A percentile compares a stretch with the other conserved stretches of the same genome.
These are phyloP conservation scores for Beauveria bassiana DNA, from an alignment of 2,329 filamentous ascomycete genomes.

Conservation along the genomic window DNA sequence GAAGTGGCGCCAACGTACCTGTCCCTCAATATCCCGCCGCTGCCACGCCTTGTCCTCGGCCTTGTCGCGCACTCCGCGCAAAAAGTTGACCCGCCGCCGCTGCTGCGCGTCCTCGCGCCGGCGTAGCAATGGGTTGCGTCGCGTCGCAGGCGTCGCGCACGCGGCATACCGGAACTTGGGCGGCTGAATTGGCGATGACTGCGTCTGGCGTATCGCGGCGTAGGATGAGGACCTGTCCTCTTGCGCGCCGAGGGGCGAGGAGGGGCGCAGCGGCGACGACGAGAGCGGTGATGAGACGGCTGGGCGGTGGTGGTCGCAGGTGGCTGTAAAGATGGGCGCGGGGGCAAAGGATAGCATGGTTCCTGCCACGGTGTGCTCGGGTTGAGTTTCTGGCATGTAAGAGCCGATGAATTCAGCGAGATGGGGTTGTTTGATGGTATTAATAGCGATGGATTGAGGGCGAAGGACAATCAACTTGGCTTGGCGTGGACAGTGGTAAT, in stretches of 20 bases:
- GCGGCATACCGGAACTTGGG: conserved; percentile 43
- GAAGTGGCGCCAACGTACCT: conserved; percentile 21
- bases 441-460: not conserved
- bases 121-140: conserved; percentile 55
- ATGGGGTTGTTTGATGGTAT: not conserved
- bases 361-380: conserved; percentile 10
- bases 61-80: conserved; percentile 57
- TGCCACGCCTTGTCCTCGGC: conserved; percentile 53
- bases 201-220: conserved; percentile 30
- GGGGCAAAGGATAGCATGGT: conserved; percentile 36
- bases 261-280: conserved; percentile 49
- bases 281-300: conserved; percentile 48
- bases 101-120: conserved; percentile 56
- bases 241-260: conserved; percentile 37
- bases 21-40: conserved; percentile 54
- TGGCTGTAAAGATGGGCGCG: conserved; percentile 34
- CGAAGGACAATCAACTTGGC: not conserved
- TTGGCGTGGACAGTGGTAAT: not conserved
- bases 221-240: conserved; percentile 31
- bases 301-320: conserved; percentile 38
- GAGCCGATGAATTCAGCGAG: not conserved
- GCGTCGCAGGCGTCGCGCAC: conserved; percentile 42
- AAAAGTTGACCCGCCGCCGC: conserved; percentile 57
- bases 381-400: conserved; percentile 24
- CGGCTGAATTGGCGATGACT: conserved; percentile 37